Evolutionary conservation across 1,139 yeast species (phyloP).

Genomic region (Saccharomyces pastorianus): DNA sequence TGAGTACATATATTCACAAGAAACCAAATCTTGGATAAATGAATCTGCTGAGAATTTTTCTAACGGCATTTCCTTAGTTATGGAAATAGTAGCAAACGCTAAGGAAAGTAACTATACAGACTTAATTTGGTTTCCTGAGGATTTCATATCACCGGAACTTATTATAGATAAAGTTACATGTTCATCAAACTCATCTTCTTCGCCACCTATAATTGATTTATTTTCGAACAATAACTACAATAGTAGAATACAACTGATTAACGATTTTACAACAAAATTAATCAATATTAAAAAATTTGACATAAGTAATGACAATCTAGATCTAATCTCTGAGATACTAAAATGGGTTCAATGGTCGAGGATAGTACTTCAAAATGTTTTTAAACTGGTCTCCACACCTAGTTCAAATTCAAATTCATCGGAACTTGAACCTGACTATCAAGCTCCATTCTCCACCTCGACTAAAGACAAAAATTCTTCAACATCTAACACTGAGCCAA

Average conservation of each 20-base stretch:
- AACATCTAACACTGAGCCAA: neutral
- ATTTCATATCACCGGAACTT: conserved; percentile 23
- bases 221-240: conserved; percentile 2
- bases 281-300: conserved; percentile 21
- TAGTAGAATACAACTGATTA: conserved; percentile 16
- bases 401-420: neutral
- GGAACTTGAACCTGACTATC: neutral
- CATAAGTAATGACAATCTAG: conserved; percentile 28
- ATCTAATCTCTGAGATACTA: conserved; percentile 21
- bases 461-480: neutral
- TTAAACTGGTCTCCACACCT: conserved; percentile 8
- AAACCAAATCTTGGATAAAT: conserved; percentile 24
- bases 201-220: conserved; percentile 4
- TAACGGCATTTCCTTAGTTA: conserved; percentile 21
- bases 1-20: conserved; percentile 24
- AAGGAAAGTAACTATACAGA: neutral
- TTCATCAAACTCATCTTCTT: neutral
- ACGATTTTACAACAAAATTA: conserved; percentile 28
- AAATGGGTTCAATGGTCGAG: conserved; percentile 28
- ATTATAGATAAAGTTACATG: conserved; percentile 7
- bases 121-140: conserved; percentile 22
- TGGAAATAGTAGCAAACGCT: conserved; percentile 17
- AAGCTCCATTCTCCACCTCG: neutral
- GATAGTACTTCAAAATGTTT: conserved; percentile 15
- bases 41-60: conserved; percentile 25